Base-by-base conservation (phyloP, 2,329 filamentous ascomycete genomes). In the Camillea tinctor region DNA sequence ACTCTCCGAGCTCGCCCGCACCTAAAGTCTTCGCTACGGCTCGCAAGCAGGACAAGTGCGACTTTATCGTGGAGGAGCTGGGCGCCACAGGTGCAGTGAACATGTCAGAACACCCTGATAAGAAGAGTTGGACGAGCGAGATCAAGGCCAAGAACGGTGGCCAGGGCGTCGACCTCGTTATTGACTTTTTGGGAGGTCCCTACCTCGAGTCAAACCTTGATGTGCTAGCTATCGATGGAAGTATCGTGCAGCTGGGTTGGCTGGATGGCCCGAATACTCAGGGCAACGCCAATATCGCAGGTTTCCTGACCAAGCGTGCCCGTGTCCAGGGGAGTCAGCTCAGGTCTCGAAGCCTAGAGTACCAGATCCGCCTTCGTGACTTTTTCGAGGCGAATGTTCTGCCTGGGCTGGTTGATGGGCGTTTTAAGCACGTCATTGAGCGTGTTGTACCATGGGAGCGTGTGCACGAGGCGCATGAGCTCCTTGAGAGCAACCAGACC, bases 271-370 rank as follows among this genome's bases (percentile, higher is more conserved):
- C 56, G 13, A 49, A 36, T 8, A 48, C 56, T 11, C 5, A 22
- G 1, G 40, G 9, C 4, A 55, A 44, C 24, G 26, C 51, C 52
- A 55, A 58, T 26, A 55, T 55, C 17, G 40, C 56, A 5, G 40
- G 17, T 3, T 54, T 58, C 52, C 52, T 58, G 21, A 58, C 56
- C 6, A 55, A 58, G 52, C 56, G 52, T 2, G 56, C 56, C 15
- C 51, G 56, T n/a, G 52, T 58, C 15, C 56, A 58, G 11, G 56
- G 56, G 21, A 58, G 56, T 44, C 56, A 58, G n/a, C 52, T 55
- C 9, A 51, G 56, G 20, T 58, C 56, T 36, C 56, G 52, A 17
- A 55, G 40, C 24, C 22, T 58, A 23, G 56, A 58, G 1, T 54
- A 58, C 50, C 56, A 58, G 17, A 50, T 54, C 11, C 36, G 17